Percentiles rank a stretch among this genome's conserved stretches.
phyloP scores from a whole-genome alignment of 176 grass and related monocot genomes.

The Rhynchospora pubera region DNA sequence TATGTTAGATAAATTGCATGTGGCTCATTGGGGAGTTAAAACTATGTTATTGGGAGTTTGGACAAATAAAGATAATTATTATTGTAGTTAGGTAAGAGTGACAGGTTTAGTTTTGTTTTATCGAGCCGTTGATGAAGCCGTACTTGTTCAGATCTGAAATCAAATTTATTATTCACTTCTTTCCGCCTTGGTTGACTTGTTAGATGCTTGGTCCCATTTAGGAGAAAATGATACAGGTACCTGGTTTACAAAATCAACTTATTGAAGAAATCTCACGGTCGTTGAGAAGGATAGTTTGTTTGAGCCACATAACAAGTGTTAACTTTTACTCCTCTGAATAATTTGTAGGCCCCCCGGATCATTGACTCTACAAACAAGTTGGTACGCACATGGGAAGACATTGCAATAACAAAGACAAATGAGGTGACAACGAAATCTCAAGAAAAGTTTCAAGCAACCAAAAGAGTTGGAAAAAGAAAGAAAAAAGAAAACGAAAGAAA shows the following conservation, averaged over 20 bases:
- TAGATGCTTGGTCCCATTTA: background rate
- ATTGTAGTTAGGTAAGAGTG: background rate
- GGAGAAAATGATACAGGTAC: background rate
- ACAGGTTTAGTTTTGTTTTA: background rate
- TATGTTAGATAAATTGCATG: background rate
- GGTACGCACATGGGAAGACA: background rate
- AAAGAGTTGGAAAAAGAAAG: too few species aligned
- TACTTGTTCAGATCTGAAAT: constrained; percentile 5
- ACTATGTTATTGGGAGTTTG: background rate
- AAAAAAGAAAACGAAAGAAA: background rate
- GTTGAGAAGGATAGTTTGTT: background rate
- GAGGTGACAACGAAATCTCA: background rate
- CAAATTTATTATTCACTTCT: background rate
- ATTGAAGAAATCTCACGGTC: background rate
- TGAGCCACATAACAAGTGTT: too few species aligned
- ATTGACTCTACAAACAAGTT: background rate
- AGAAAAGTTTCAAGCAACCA: background rate
- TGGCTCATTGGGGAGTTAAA: background rate
- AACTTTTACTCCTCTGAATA: background rate
- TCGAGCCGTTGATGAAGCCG: background rate
- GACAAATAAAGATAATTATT: background rate
- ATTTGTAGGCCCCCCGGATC: background rate
- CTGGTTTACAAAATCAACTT: background rate
- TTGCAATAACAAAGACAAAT: background rate
- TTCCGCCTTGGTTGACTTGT: background rate